Conservation (phyloP, 768 basidiomycete species). For the Lanmaoa pseudosensibilis region DNA sequence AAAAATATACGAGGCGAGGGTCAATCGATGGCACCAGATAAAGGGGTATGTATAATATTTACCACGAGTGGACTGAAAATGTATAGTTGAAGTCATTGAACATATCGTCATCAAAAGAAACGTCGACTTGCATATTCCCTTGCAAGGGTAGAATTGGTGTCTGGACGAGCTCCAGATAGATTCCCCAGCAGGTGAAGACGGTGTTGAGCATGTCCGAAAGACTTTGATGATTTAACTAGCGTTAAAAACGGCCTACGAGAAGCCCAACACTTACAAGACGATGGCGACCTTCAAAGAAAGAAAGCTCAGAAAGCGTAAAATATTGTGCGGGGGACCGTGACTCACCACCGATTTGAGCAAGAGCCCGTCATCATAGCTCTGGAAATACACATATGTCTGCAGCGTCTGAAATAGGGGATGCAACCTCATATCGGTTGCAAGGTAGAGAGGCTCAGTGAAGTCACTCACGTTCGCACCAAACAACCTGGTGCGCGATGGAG, state of each 20-base stretch:
- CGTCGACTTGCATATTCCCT: constrained; percentile 5
- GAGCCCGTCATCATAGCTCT: background rate
- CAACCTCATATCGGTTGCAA: background rate
- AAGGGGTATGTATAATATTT: background rate
- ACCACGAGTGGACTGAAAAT: constrained; percentile 15
- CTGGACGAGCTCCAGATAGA: constrained; percentile 8
- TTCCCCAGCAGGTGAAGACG: constrained; percentile 9
- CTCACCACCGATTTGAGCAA: constrained; percentile 12
- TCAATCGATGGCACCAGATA: background rate
- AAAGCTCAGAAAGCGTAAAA: background rate
- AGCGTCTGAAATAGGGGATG: constrained; percentile 4
- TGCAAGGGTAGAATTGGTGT: background rate
- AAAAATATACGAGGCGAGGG: background rate
- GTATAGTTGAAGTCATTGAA: background rate
- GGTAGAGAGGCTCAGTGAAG: background rate
- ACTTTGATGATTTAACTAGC: background rate
- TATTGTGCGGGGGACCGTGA: background rate
- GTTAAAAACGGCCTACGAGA: background rate
- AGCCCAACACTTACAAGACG: constrained; percentile 1
- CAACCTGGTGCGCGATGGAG: background rate
- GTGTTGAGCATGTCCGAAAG: constrained; percentile 15
- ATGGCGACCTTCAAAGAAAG: background rate
- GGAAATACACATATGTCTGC: constrained; percentile 10
- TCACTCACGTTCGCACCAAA: constrained; percentile 13
- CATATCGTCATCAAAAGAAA: background rate